A percentile compares a stretch with the other conserved stretches of the same genome.
Evolutionary conservation across 2,329 filamentous ascomycete species (phyloP).

Genomic region (Trichoderma sp.): DNA sequence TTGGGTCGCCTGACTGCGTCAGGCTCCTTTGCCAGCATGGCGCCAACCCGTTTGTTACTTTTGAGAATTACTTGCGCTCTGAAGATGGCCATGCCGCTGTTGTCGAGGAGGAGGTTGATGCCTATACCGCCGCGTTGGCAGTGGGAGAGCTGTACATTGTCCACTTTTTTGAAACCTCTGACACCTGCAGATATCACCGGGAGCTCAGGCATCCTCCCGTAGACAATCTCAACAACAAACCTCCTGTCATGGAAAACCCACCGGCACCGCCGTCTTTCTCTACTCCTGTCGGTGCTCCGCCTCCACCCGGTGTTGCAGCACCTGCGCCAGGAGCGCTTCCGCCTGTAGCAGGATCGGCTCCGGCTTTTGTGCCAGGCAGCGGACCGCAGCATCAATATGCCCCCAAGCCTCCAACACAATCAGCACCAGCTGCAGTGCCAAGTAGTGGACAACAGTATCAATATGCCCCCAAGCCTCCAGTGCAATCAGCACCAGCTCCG

Average conservation of each 20-base stretch:
- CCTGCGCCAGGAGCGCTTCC: not conserved
- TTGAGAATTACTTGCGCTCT: not conserved
- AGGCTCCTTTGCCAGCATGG: not conserved
- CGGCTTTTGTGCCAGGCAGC: not conserved
- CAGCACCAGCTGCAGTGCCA: not conserved
- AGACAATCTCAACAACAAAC: not conserved
- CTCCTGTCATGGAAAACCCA: not conserved
- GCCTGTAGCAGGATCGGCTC: not conserved
- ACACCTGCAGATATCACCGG: not conserved
- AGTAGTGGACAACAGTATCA: too few species aligned
- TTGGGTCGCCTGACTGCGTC: not conserved
- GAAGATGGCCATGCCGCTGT: not conserved
- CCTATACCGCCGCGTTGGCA: not conserved
- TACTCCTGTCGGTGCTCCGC: not conserved
- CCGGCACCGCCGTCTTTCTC: not conserved
- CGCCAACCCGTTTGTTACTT: constrained; percentile 4
- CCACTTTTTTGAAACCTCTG: not conserved
- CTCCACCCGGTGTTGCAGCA: not conserved
- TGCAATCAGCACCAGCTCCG: not conserved
- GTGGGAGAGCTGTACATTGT: not conserved
- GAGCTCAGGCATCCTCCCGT: not conserved
- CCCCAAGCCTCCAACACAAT: not conserved
- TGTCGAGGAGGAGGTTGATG: not conserved
- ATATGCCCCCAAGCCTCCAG: not conserved
- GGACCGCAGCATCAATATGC: not conserved